Evolutionary conservation across 2,329 filamentous ascomycete genomes (phyloP), one percentile per base, ranked within the genome.

Genomic region (Lithohypha guttulata): DNA sequence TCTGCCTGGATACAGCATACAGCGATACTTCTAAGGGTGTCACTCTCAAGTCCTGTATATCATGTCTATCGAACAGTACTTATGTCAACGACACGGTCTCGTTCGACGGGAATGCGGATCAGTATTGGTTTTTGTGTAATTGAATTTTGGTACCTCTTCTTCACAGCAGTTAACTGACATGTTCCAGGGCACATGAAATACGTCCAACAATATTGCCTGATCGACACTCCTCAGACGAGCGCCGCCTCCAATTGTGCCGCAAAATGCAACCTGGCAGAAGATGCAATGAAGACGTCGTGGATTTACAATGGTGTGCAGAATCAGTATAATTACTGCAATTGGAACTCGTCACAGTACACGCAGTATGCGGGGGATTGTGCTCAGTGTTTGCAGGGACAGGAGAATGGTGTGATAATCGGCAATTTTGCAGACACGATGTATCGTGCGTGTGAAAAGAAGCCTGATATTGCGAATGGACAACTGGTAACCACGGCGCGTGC

Each of bases 401-500:
- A 30, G n/a, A 31, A 31, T 3, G 25, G 15, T 15, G 38, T 41
- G 18, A 34, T 41, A 10, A 18, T 41, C 17, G 29, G 38, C 19
- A 19, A 30, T 32, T 33, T 30, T 22, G n/a, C 42, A 26, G 17
- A 31, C 14, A 25, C 42, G 21, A 39, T 44, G 39, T 13, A 39
- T 30, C 14, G 42, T 8, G 15, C 23, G 8, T 13, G 18, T 23
- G 14, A 34, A 4, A 22, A 17, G 10, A 20, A 13, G 23, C 31
- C 31, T 20, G n/a, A 19, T 6, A 20, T 20, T n/a, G 31, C 31
- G 8, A 34, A 34, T 34, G 31, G 31, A 22, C 10, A 34, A 4
- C 19, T 34, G 18, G n/a, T 34, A 6, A 10, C 18, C 6, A 6
- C 31, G 10, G 15, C 6, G n/a, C 31, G 31, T 21, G 31, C 31